phyloP scores from a whole-genome alignment of 2,329 filamentous ascomycete species.

The Fusarium nematophilum region DNA sequence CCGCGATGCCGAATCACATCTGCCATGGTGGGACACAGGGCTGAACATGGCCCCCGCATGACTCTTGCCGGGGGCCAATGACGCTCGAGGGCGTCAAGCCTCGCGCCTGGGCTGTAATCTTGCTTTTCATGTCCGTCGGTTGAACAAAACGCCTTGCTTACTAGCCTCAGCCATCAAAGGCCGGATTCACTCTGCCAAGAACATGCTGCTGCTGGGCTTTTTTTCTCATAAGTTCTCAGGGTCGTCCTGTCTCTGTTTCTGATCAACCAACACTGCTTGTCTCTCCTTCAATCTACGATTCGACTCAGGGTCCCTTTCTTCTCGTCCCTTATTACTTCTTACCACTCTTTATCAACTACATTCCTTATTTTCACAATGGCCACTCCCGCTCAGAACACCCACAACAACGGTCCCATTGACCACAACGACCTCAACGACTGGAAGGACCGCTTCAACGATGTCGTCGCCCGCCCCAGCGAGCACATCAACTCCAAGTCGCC shows the following conservation, averaged over 20 bases:
- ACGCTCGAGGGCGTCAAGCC: not conserved
- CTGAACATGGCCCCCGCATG: constrained; percentile 30
- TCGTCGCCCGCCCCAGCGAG: constrained; percentile 55
- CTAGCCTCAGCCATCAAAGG: constrained; percentile 18
- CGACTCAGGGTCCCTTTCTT: too few relatives aligned
- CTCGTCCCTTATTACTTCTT: not conserved
- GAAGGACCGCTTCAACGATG: constrained; percentile 57
- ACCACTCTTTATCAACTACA: constrained; percentile 8
- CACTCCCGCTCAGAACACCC: constrained; percentile 22
- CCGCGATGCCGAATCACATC: constrained; percentile 37
- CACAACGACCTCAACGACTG: constrained; percentile 58
- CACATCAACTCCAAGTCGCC: constrained; percentile 57
- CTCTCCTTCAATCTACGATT: constrained; percentile 2
- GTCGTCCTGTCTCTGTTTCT: not conserved
- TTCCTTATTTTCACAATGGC: constrained; percentile 28
- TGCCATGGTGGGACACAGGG: constrained; percentile 30
- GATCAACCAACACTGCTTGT: constrained; percentile 14
- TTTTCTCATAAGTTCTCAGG: not conserved
- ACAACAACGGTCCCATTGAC: constrained; percentile 52
- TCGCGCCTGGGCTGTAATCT: constrained; percentile 19
- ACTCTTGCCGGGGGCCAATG: not conserved
- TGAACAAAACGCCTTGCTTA: constrained; percentile 14
- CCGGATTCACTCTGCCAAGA: not conserved
- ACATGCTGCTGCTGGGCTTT: too few relatives aligned
- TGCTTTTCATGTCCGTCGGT: not conserved